Evolutionary conservation across 1,284 basidiomycete species (phyloP), one percentile per base, ranked within the genome.

Genomic region (Cryptococcus deneoformans): DNA sequence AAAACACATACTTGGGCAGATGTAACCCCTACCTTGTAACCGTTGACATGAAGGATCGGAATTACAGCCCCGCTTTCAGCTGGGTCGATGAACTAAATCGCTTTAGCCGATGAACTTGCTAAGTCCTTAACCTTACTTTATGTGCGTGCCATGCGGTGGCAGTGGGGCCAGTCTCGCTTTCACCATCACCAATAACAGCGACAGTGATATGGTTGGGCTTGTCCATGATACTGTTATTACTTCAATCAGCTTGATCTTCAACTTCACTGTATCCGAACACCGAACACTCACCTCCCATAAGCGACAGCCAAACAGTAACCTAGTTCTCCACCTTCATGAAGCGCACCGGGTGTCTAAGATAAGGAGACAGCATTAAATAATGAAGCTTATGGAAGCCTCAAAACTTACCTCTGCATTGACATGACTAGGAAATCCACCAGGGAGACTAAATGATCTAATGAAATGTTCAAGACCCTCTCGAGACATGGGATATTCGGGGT

Each of bases 321-420:
- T n/a, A 92, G 83, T 74, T 93, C 91, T 40, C 91, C 82, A 56
- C 92, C 92, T 77, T 95, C 92, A 67, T 94, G 92, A 62, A 94
- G 92, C 3, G 85, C 82, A 6, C 92, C 91, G 20, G 90, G 90
- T 0, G 88, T 90, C 74, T 89, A 34, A 14, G 29, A 4, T 24
- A 2, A 7, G 16, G n/a, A 36, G 39, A 10, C 43, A 54, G 5
- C 16, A 14, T 24, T 34, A 38, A 8, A 14, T 37, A 38, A 6
- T 3, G 24, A 14, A 12, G n/a, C 20, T 45, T 37, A 37, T 29
- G 39, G 29, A 29, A 29, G 29, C 3, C 29, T 29, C 29, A 29
- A 14, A 14, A 42, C 34, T 10, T 12, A 59, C 61, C 58, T 57
- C 58, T 42, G 60, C 76, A 52, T 79, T 79, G 53, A 80, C 79